Evolutionary conservation across 495 filamentous ascomycete genomes (phyloP).

Genomic region (Neurospora terricola): DNA sequence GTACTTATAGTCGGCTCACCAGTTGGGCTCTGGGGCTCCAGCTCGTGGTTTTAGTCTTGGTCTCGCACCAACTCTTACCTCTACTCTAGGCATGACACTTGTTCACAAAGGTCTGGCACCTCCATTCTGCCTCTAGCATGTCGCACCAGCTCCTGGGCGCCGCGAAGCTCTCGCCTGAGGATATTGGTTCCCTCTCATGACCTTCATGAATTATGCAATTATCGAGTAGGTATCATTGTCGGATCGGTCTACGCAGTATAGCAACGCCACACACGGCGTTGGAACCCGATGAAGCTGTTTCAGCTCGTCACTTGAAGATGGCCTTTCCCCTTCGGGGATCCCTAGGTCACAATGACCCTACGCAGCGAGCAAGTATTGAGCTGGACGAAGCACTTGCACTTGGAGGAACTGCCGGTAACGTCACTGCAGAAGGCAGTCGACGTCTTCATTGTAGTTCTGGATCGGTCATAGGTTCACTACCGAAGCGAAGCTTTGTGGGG

Average conservation of each 20-base stretch:
- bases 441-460: neutral
- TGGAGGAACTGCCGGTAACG: neutral
- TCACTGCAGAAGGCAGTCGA: neutral
- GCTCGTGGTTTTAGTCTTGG: no score
- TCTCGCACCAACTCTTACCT: neutral
- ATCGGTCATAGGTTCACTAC: no score
- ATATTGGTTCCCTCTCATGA: neutral
- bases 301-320: neutral
- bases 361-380: neutral
- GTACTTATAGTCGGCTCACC: neutral
- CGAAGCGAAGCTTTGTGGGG: neutral
- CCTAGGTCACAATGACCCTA: no score
- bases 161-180: neutral
- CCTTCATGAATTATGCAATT: neutral
- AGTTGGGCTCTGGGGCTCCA: no score
- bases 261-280: neutral
- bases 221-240: neutral
- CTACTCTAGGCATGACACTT: neutral
- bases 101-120: neutral
- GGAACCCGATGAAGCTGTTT: neutral
- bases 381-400: neutral
- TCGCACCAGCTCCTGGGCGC: neutral
- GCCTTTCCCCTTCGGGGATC: no score
- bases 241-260: neutral
- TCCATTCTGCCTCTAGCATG: neutral